Conservation (phyloP, 352 stramenopile species). For the Phytophthora melonis region DNA sequence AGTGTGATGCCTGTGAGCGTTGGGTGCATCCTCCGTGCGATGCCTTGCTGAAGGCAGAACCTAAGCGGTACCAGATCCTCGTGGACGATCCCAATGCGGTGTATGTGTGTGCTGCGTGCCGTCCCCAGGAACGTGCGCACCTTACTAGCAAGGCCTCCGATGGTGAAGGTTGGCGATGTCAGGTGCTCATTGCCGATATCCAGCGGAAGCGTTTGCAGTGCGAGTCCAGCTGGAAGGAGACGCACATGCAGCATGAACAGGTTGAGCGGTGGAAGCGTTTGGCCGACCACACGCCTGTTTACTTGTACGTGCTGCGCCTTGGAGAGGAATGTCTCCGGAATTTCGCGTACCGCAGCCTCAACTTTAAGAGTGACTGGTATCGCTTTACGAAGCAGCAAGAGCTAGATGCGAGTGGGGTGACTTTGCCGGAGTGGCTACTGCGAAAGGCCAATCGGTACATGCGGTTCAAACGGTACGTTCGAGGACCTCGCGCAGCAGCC, state of each 20-base stretch:
- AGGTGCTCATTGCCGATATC: constrained; percentile 78
- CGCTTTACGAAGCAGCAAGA: constrained; percentile 64
- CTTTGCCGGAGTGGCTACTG: constrained; percentile 71
- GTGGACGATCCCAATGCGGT: constrained; percentile 70
- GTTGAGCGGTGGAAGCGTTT: constrained; percentile 76
- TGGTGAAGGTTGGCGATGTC: constrained; percentile 67
- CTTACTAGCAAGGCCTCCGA: constrained; percentile 37
- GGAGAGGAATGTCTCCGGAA: constrained; percentile 87
- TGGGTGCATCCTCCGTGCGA: constrained; percentile 90
- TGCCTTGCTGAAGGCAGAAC: constrained; percentile 60
- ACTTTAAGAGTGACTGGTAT: constrained; percentile 79
- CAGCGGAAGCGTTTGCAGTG: constrained; percentile 72
- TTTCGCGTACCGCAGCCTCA: constrained; percentile 81
- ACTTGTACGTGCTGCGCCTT: constrained; percentile 82
- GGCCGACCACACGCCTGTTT: constrained; percentile 81
- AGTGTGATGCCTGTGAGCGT: constrained; percentile 87
- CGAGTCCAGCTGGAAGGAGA: constrained; percentile 77
- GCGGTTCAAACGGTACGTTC: constrained; percentile 86
- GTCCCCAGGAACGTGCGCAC: constrained; percentile 65
- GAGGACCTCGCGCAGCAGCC: constrained; percentile 66
- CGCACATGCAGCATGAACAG: constrained; percentile 58
- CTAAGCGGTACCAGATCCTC: constrained; percentile 68
- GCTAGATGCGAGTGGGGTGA: constrained; percentile 35
- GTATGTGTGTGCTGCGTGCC: constrained; percentile 81
- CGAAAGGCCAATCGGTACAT: constrained; percentile 86